Evolutionary conservation across 2,329 filamentous ascomycete species (phyloP).

Genomic region (Apiospora phragmitis): DNA sequence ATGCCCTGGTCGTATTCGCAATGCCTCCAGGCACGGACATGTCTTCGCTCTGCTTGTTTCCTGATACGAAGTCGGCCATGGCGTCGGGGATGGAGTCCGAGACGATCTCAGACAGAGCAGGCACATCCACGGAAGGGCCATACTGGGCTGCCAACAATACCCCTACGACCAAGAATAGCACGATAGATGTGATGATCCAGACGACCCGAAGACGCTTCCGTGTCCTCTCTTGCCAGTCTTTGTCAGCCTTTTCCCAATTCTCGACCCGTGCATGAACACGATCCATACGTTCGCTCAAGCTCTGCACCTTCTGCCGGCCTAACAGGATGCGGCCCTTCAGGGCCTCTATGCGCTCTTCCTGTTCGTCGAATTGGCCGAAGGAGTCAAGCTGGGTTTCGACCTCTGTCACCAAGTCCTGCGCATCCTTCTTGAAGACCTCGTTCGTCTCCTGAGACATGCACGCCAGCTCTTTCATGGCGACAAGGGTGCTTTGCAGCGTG

Average conservation of each 20-base stretch:
- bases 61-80: constrained; percentile 13
- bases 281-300: constrained; percentile 64
- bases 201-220: constrained; percentile 60
- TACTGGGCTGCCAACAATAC: constrained; percentile 41
- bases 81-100: not conserved
- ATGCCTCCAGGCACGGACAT: constrained; percentile 15
- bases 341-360: constrained; percentile 62
- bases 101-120: constrained; percentile 8
- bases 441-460: constrained; percentile 59
- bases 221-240: constrained; percentile 68
- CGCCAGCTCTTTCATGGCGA: constrained; percentile 67
- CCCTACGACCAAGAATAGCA: constrained; percentile 49
- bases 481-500: constrained; percentile 63
- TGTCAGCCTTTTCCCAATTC: constrained; percentile 66
- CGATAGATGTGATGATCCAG: constrained; percentile 58
- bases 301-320: constrained; percentile 60
- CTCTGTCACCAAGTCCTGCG: constrained; percentile 59
- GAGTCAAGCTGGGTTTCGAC: constrained; percentile 59
- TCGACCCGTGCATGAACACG: constrained; percentile 64
- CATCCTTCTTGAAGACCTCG: constrained; percentile 59
- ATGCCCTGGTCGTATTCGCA: constrained; percentile 23
- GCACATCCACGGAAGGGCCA: constrained; percentile 17
- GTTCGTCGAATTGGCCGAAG: constrained; percentile 63
- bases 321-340: constrained; percentile 62
- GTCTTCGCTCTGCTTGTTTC: constrained; percentile 13